Percentiles rank a stretch among this genome's conserved stretches.
Evolutionary conservation across 2,329 filamentous ascomycete species (phyloP).

Genomic region (Rutstroemia sp.): DNA sequence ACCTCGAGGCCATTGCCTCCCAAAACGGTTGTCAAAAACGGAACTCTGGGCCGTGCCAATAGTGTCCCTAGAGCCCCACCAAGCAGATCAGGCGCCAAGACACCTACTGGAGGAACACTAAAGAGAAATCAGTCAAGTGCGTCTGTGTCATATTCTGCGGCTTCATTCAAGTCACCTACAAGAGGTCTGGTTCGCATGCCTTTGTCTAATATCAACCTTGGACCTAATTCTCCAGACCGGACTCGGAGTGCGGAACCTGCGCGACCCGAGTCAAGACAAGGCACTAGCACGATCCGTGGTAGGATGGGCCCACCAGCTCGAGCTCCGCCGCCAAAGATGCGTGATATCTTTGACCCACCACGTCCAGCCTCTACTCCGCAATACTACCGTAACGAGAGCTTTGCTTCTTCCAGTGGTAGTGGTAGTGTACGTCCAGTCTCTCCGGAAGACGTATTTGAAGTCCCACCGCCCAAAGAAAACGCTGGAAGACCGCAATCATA

Average conservation of each 20-base stretch:
- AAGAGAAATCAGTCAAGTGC: conserved; percentile 22
- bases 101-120: conserved; percentile 38
- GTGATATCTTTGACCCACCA: conserved; percentile 59
- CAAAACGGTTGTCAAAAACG: conserved; percentile 17
- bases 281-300: conserved; percentile 31
- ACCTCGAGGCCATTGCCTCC: conserved; percentile 23
- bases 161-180: conserved; percentile 45
- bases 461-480: conserved; percentile 38
- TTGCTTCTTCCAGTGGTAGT: conserved; percentile 35
- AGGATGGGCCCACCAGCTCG: conserved; percentile 47
- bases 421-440: conserved; percentile 52
- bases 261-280: conserved; percentile 21
- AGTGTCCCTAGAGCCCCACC: conserved; percentile 22
- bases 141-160: conserved; percentile 11
- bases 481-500: conserved; percentile 30
- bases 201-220: conserved; percentile 60
- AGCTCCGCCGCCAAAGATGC: conserved; percentile 86
- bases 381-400: conserved; percentile 41
- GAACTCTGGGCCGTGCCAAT: conserved; percentile 23
- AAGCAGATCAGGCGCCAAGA: conserved; percentile 37
- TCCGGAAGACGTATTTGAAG: conserved; percentile 84
- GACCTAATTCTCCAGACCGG: conserved; percentile 77
- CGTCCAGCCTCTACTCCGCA: conserved; percentile 43
- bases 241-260: conserved; percentile 16
- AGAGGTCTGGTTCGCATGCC: conserved; percentile 65